Conservation (phyloP, 176 grass and related monocot species). For the Chrysopogon serrulatus region DNA sequence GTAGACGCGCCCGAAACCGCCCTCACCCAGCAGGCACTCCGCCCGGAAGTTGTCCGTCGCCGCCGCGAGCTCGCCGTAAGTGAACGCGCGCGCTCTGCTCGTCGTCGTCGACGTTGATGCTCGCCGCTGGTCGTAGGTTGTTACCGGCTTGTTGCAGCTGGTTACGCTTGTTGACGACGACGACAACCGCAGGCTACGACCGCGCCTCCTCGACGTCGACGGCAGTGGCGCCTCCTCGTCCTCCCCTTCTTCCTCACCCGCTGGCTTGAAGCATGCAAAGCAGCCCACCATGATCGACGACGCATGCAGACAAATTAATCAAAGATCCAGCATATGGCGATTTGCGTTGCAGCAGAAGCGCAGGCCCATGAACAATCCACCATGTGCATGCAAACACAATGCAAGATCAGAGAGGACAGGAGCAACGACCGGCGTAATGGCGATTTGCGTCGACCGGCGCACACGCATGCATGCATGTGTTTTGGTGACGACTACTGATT, state of each 20-base stretch:
- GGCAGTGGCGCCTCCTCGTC: background rate
- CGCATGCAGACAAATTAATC: background rate
- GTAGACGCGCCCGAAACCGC: slow-evolving; percentile 39
- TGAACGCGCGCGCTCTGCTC: slow-evolving; percentile 20
- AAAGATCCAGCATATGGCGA: background rate
- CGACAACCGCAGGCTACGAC: background rate
- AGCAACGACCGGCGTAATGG: background rate
- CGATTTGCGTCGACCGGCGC: background rate
- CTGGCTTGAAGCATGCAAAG: slow-evolving; percentile 40
- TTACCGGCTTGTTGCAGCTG: background rate
- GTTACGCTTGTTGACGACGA: background rate
- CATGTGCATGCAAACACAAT: too few species aligned
- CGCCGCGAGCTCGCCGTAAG: slow-evolving; percentile 15
- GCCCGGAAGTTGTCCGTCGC: slow-evolving; percentile 24
- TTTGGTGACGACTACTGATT: background rate
- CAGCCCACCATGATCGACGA: slow-evolving; percentile 18
- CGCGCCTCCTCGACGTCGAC: slow-evolving; percentile 8
- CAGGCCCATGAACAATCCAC: too few species aligned
- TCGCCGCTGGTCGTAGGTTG: too few species aligned
- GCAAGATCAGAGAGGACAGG: background rate
- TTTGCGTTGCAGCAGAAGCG: too few species aligned
- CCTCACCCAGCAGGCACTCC: slow-evolving; percentile 35
- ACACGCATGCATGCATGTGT: background rate
- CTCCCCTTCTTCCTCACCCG: background rate
- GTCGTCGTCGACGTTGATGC: background rate